Base-by-base conservation (phyloP, 306 rosid genomes). In the Styphnolobium japonicum region DNA sequence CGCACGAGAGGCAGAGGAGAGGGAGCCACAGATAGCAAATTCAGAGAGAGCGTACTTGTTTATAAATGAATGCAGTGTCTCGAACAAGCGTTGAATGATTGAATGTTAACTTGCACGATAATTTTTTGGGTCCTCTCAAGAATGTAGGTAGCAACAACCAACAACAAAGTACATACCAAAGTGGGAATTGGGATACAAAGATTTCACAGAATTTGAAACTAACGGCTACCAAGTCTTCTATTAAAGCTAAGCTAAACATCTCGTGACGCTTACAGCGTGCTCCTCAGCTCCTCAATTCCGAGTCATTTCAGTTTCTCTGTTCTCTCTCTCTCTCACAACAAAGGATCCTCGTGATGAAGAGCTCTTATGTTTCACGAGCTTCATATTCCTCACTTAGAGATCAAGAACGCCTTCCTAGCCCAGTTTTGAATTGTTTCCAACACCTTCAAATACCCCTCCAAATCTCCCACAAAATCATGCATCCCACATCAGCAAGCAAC, bases 271-370 rank as follows among this genome's bases (percentile, higher is more conserved):
- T 76, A 18, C 67, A 76, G 71, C 56, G 16, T 83, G 68, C 85
- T 67, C 85, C 73, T 79, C 76, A 65, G 87, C 87, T 87, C 87
- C 89, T 81, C 84, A 72, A 48, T 48, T 73, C 80, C 76, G 43
- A 37, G 48, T 80, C 7, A 67, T 10, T 82, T 63, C 63, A 31
- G 51, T 60, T 75, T 61, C 43, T 14, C 16, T 49, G 25, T 52
- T 43, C 69, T 60, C 21, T 75, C 43, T 79, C 84, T 46, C 74
- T 70, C 87, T 43, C 85, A 39, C 82, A 83, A 84, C 92, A 91
- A 89, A 82, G 61, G 90, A 90, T 86, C 90, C 98, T 86, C 96
- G 97, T 94, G 98, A 94, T 84, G 90, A 68, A 88, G 97, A 94
- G 98, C 98, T 90, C 98, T 86, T 86, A 48, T 33, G 72, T 84